Evolutionary conservation across 179 eudicot species (phyloP).

Genomic region (Vitellaria paradoxa): DNA sequence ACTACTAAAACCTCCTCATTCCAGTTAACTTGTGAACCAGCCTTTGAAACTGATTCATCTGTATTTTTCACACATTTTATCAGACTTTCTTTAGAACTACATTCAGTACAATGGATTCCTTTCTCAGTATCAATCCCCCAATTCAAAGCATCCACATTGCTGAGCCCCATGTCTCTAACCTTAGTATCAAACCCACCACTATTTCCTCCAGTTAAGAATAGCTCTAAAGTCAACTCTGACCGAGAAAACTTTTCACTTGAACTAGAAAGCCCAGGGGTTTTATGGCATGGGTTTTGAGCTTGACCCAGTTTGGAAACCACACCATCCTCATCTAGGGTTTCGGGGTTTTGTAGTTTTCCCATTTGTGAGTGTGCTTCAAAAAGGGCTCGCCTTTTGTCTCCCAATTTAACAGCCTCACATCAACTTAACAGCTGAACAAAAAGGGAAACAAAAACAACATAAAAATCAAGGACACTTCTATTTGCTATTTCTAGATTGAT

Average conservation of each 20-base stretch:
- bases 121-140: neutral
- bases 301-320: slow-evolving; percentile 15
- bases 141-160: slow-evolving; percentile 10
- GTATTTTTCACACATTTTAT: neutral
- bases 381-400: slow-evolving; percentile 19
- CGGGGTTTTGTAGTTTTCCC: slow-evolving; percentile 21
- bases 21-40: neutral
- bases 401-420: slow-evolving; percentile 14
- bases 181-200: slow-evolving; percentile 5
- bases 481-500: neutral
- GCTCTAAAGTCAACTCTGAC: neutral
- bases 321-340: slow-evolving; percentile 23
- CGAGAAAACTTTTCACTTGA: slow-evolving; percentile 9
- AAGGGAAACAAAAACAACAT: neutral
- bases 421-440: slow-evolving; percentile 17
- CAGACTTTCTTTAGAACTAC: neutral
- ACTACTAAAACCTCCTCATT: neutral
- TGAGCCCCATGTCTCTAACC: neutral
- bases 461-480: neutral
- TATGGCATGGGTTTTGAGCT: slow-evolving; percentile 12
- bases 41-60: neutral
- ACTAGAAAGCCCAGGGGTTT: slow-evolving; percentile 13
- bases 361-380: slow-evolving; percentile 19
- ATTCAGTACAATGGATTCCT: neutral
- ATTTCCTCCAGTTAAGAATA: slow-evolving; percentile 6